Evolutionary conservation across 2,329 filamentous ascomycete genomes (phyloP).

Genomic region (Stemphylium vesicarium): DNA sequence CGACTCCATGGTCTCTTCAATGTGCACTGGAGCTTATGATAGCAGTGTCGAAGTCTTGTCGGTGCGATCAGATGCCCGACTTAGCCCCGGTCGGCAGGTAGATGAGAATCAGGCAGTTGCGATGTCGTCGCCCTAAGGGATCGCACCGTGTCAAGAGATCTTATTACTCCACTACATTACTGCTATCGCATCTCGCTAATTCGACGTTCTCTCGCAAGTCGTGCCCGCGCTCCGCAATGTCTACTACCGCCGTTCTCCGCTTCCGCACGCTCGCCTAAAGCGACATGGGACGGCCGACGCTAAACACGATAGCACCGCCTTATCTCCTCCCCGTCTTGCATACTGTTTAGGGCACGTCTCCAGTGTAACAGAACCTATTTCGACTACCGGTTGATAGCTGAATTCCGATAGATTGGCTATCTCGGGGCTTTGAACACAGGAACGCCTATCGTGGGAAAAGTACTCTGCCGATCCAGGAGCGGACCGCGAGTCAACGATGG

Average conservation of each 20-base stretch:
- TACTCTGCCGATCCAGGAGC: neutral
- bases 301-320: slow-evolving; percentile 1
- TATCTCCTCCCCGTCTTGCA: neutral
- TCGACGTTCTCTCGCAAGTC: neutral
- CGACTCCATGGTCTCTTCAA: neutral
- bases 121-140: neutral
- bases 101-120: no score
- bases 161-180: neutral
- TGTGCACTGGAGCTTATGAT: neutral
- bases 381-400: neutral
- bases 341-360: neutral
- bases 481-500: slow-evolving; percentile 1
- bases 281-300: slow-evolving; percentile 12
- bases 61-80: neutral
- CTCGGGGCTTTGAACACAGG: neutral
- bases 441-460: slow-evolving; percentile 7
- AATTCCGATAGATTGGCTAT: neutral
- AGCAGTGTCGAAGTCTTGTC: neutral
- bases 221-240: neutral
- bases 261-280: slow-evolving; percentile 1
- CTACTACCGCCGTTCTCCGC: neutral
- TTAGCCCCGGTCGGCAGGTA: neutral
- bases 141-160: neutral
- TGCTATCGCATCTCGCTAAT: neutral
- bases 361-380: neutral